A percentile compares a stretch with the other conserved stretches of the same genome.
These are phyloP conservation scores for Bolboschoenus planiculmis DNA, from an alignment of 176 grass and related monocot species.

Conservation along the genomic window DNA sequence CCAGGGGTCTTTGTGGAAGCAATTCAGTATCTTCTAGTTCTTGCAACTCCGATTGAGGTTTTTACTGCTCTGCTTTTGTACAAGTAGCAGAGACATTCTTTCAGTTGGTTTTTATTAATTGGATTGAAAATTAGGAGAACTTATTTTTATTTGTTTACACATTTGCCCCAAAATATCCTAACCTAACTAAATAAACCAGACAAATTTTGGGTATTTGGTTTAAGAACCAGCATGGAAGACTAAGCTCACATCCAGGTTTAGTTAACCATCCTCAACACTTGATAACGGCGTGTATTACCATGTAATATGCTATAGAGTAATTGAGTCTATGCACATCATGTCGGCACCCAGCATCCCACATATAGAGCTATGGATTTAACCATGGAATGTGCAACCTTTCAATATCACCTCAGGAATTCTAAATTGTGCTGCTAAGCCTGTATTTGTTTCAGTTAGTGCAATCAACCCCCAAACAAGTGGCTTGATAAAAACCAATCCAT, in stretches of 20 bases:
- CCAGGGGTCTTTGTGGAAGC: slow-evolving; percentile 95
- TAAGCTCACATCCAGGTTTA: background rate
- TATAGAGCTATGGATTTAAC: background rate
- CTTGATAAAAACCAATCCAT: background rate
- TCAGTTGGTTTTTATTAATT: background rate
- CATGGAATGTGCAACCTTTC: background rate
- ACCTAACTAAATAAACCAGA: background rate
- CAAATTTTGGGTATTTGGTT: background rate
- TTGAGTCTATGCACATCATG: background rate
- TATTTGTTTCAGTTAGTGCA: background rate
- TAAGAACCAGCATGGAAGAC: background rate
- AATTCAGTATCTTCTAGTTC: slow-evolving; percentile 82
- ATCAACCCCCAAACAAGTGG: background rate
- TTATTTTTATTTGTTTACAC: background rate
- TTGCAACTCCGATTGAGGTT: slow-evolving; percentile 95
- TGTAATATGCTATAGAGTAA: background rate
- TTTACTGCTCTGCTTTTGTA: background rate
- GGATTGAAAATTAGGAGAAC: background rate
- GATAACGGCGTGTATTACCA: background rate
- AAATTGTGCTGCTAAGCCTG: background rate
- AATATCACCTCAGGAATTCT: background rate
- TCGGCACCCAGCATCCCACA: background rate
- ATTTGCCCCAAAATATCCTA: background rate
- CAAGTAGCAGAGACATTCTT: background rate
- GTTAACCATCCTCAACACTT: background rate